A percentile compares a stretch with the other conserved stretches of the same genome.
Conservation (phyloP, 2,329 filamentous ascomycete species). For the Ophiostoma sp. region DNA sequence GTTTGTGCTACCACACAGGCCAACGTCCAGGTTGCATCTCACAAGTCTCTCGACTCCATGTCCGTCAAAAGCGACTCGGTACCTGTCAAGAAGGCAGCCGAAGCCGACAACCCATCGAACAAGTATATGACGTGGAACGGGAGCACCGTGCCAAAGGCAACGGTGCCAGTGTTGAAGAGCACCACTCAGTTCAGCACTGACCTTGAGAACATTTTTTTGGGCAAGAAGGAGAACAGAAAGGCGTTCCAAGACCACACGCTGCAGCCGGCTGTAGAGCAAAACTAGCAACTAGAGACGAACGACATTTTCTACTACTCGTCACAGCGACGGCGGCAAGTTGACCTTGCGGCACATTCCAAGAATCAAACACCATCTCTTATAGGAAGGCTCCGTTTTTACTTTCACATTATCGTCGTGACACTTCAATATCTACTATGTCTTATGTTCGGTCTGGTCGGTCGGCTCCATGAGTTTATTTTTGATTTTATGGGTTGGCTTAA, state of each 20-base stretch:
- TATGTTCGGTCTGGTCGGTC: background rate
- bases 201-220: slow-evolving; percentile 29
- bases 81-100: background rate
- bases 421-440: slow-evolving; percentile 10
- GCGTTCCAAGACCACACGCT: background rate
- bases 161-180: slow-evolving; percentile 28
- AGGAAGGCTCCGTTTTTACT: background rate
- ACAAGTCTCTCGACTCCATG: slow-evolving; percentile 17
- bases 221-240: slow-evolving; percentile 26
- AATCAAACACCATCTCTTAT: background rate
- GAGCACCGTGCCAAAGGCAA: slow-evolving; percentile 23
- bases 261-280: slow-evolving; percentile 11
- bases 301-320: background rate
- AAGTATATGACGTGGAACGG: slow-evolving; percentile 34
- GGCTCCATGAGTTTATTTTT: background rate
- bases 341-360: background rate
- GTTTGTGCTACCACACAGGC: background rate
- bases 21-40: background rate
- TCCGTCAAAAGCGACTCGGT: slow-evolving; percentile 30
- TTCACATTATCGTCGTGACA: slow-evolving; percentile 6
- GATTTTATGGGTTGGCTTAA: background rate
- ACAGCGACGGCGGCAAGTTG: background rate
- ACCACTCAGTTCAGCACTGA: slow-evolving; percentile 30
- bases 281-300: background rate
- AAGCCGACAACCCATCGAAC: slow-evolving; percentile 20